Conservation (phyloP, 2,329 filamentous ascomycete species). For the Xylaria sp. region DNA sequence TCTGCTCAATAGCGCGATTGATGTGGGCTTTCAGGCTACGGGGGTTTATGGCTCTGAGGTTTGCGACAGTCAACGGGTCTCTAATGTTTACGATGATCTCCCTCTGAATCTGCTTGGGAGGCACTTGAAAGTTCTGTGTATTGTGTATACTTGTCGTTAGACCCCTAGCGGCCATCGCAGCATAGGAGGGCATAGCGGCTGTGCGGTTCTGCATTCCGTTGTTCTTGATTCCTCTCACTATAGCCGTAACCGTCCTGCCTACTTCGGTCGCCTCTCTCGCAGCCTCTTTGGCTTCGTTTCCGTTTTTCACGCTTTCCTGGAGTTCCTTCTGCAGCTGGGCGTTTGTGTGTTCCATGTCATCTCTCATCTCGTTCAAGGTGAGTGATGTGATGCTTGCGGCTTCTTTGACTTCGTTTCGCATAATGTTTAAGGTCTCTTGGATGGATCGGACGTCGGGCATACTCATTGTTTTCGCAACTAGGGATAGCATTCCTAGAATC, state of each 20-base stretch:
- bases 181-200: conserved; percentile 7
- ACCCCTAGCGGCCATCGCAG: conserved; percentile 6
- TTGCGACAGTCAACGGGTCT: background rate
- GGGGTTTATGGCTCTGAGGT: background rate
- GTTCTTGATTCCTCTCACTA: no score
- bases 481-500: no score
- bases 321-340: background rate
- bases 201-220: conserved; percentile 8
- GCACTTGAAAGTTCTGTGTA: no score
- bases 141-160: no score
- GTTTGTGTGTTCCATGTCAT: background rate
- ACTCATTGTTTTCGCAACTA: no score
- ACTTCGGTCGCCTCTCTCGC: no score
- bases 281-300: no score
- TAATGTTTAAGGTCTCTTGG: no score
- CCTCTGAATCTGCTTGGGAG: background rate
- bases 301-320: background rate
- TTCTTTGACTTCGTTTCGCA: background rate
- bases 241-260: no score
- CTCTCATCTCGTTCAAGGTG: background rate
- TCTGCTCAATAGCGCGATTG: background rate
- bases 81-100: no score
- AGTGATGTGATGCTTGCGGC: background rate
- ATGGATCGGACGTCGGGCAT: no score
- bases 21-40: background rate